Evolutionary conservation across 805 yeast species (phyloP).

Genomic region (Pichia sporocuriosa): DNA sequence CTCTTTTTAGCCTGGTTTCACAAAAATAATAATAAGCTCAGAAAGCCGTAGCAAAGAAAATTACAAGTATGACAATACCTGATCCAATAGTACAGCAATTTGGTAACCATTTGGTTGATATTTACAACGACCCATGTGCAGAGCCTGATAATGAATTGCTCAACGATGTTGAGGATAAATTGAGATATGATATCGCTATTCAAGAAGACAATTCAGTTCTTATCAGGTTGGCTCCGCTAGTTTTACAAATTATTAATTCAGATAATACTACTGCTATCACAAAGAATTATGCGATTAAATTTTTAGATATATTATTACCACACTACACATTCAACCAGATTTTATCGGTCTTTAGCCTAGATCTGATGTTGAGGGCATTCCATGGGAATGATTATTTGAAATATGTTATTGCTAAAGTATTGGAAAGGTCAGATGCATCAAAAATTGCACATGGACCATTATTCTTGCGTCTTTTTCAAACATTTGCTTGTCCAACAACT

Average conservation of each 20-base stretch:
- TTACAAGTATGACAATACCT: conserved; percentile 5
- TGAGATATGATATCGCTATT: conserved; percentile 16
- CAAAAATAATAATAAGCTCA: no score
- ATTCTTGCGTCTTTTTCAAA: conserved; percentile 17
- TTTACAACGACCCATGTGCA: conserved; percentile 4
- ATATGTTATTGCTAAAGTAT: conserved; percentile 20
- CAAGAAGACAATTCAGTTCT: conserved; percentile 12
- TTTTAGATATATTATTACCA: conserved; percentile 24
- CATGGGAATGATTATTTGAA: conserved; percentile 24
- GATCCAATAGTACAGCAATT: conserved; percentile 19
- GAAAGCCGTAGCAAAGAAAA: not conserved
- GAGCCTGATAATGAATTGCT: conserved; percentile 15
- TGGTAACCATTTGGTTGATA: conserved; percentile 15
- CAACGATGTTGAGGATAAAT: conserved; percentile 14
- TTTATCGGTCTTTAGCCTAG: conserved; percentile 19
- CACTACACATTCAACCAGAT: conserved; percentile 27
- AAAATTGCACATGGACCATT: conserved; percentile 16
- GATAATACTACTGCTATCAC: conserved; percentile 18
- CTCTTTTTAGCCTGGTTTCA: no score
- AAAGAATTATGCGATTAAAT: conserved; percentile 15
- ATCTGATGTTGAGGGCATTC: conserved; percentile 25
- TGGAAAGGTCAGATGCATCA: conserved; percentile 25
- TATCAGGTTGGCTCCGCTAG: conserved; percentile 17
- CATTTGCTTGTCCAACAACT: conserved; percentile 18
- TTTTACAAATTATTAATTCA: conserved; percentile 22